Evolutionary conservation across 2,329 filamentous ascomycete genomes (phyloP), one percentile per base, ranked within the genome.

Genomic region (Trichoderma guizhouense): DNA sequence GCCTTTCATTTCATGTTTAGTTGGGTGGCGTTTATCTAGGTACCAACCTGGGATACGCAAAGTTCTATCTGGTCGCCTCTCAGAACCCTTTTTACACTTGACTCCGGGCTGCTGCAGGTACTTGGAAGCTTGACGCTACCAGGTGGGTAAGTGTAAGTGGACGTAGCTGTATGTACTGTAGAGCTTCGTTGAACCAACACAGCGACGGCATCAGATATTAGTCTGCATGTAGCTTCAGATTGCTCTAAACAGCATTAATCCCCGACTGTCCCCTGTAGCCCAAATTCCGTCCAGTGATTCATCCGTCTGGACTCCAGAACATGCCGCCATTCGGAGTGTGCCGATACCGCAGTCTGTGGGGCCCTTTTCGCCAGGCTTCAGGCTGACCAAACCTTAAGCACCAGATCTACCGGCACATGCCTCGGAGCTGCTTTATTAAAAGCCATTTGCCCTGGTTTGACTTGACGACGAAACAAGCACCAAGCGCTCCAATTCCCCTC

Each of bases 311-410:
- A 15, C 28, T 34, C 34, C 34, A 14, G 47, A 53, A 53, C 47
- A 53, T 34, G 36, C 53, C 14, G 55, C 70, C 70, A 68, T 68
- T 72, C 70, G 70, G 70, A 72, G n/a, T 53, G n/a, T 14, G 60
- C 71, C 71, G 72, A 72, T 71, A 73, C 72, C 72, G 72, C 72
- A 64, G 61, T 39, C 51, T 72, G 72, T 73, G 72, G 72, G 72
- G 72, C 72, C 3, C 36, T 18, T 9, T 30, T 18, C 30, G 26
- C 60, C 58, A 69, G 51, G 51, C 14, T 66, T 65, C 60, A 30
- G 36, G 36, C 36, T 68, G 53, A 58, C 65, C 69, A 67, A 67
- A 58, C 47, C 26, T 68, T 43, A 43, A 68, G 65, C 65, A 68
- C 47, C 53, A 36, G 60, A 71, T 71, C 72, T 70, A 63, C 71